Conservation (phyloP, 345 rosid species). For the Gossypium rotundifolium region DNA sequence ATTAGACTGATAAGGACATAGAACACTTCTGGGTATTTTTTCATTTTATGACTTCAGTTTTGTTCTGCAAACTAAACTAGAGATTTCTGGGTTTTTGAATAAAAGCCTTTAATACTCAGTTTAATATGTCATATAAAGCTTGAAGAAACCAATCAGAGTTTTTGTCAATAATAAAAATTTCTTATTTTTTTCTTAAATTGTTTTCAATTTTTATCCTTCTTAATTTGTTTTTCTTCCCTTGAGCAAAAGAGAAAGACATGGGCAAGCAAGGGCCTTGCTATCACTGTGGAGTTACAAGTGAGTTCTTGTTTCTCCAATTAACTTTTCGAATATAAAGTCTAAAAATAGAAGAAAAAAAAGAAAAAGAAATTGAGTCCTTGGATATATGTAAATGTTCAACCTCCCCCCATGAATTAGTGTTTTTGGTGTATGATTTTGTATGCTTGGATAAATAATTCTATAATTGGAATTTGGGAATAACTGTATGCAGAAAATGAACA, state of each 20-base stretch:
- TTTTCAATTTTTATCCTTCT: slow-evolving; percentile 4
- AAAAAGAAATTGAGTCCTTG: slow-evolving; percentile 5
- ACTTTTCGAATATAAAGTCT: not conserved
- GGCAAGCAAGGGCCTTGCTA: slow-evolving; percentile 86
- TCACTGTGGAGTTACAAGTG: slow-evolving; percentile 92
- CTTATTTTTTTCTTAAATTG: not conserved
- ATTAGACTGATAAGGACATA: slow-evolving; percentile 14
- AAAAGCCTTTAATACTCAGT: slow-evolving; percentile 24
- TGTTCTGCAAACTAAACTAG: slow-evolving; percentile 28
- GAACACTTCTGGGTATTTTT: slow-evolving; percentile 29
- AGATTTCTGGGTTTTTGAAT: slow-evolving; percentile 36
- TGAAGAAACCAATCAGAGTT: slow-evolving; percentile 24
- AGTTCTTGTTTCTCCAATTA: slow-evolving; percentile 53
- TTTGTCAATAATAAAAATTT: slow-evolving; percentile 17
- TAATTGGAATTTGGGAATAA: slow-evolving; percentile 17
- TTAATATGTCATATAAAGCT: slow-evolving; percentile 22
- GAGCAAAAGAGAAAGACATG: slow-evolving; percentile 39
- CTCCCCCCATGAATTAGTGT: not conserved
- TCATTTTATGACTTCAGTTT: slow-evolving; percentile 26
- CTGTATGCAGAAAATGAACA: slow-evolving; percentile 16
- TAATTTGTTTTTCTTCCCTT: slow-evolving; percentile 19
- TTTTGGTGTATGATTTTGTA: slow-evolving; percentile 11
- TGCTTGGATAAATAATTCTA: slow-evolving; percentile 4
- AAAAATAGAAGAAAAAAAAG: not conserved
- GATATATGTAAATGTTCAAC: slow-evolving; percentile 1